These are phyloP conservation scores for Mollisia scopiformis DNA, from an alignment of 2,329 filamentous ascomycete genomes.

Conservation along the genomic window DNA sequence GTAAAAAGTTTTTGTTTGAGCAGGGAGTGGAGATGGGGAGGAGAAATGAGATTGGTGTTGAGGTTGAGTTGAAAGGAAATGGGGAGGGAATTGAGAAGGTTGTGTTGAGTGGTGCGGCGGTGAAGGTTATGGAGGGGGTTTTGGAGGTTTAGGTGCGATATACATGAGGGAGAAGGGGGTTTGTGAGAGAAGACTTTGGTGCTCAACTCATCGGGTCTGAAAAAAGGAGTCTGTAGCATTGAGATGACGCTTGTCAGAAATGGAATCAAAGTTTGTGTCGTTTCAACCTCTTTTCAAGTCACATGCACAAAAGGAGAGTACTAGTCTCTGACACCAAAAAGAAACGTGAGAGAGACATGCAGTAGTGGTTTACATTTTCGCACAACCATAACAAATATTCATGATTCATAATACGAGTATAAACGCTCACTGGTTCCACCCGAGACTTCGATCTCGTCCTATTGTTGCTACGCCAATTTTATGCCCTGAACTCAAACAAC, in stretches of 20 bases:
- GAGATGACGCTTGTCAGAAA: background rate
- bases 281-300: too few relatives aligned
- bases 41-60: slow-evolving; percentile 21
- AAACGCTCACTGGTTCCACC: background rate
- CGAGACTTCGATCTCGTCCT: background rate
- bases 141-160: slow-evolving; percentile 7
- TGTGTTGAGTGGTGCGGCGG: slow-evolving; percentile 18
- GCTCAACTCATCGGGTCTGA: background rate
- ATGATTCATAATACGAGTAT: background rate
- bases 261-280: background rate
- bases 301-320: too few relatives aligned
- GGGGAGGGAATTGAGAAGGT: slow-evolving; percentile 19
- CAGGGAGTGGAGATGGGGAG: slow-evolving; percentile 70
- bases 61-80: slow-evolving; percentile 5
- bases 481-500: background rate
- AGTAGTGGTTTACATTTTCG: background rate
- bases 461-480: background rate
- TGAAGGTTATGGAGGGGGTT: slow-evolving; percentile 23
- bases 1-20: slow-evolving; percentile 51
- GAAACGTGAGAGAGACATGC: too few relatives aligned
- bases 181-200: background rate
- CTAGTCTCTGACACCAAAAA: too few relatives aligned
- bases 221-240: background rate
- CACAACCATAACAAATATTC: background rate
- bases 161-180: background rate